Evolutionary conservation across 208 protist species (phyloP).

Genomic region (Wallacemonas sp.): DNA sequence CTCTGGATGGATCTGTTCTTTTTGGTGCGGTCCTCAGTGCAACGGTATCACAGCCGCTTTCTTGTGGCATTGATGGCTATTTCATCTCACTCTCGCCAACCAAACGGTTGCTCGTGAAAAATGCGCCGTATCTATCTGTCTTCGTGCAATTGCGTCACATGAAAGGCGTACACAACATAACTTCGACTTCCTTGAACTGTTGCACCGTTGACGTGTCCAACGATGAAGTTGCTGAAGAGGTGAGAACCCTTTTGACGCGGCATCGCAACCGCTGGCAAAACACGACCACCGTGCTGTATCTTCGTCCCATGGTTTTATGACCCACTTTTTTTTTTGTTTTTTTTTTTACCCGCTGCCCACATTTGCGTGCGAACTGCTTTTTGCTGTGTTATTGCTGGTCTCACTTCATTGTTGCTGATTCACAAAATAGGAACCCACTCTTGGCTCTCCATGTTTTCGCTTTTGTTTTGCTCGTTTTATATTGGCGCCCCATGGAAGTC

Average conservation of each 20-base stretch:
- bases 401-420: too few relatives aligned
- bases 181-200: constrained; percentile 35
- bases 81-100: constrained; percentile 50
- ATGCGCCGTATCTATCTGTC: constrained; percentile 52
- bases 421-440: too few relatives aligned
- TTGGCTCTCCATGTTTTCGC: too few relatives aligned
- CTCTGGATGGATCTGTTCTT: constrained; percentile 59
- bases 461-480: too few relatives aligned
- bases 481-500: too few relatives aligned
- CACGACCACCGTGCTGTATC: constrained; percentile 35
- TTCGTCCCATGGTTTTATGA: constrained; percentile 23
- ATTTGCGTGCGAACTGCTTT: too few relatives aligned
- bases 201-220: constrained; percentile 40
- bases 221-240: constrained; percentile 13
- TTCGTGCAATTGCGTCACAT: constrained; percentile 53
- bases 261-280: constrained; percentile 38
- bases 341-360: too few relatives aligned
- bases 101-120: constrained; percentile 39
- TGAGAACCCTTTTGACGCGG: constrained; percentile 19
- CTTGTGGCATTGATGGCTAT: constrained; percentile 50
- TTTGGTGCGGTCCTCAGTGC: constrained; percentile 53
- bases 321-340: too few relatives aligned
- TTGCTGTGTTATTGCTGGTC: too few relatives aligned
- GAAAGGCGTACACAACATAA: constrained; percentile 39
- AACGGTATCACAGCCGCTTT: constrained; percentile 42